Evolutionary conservation across 176 grass and related monocot species (phyloP).

Genomic region (Typha latifolia): DNA sequence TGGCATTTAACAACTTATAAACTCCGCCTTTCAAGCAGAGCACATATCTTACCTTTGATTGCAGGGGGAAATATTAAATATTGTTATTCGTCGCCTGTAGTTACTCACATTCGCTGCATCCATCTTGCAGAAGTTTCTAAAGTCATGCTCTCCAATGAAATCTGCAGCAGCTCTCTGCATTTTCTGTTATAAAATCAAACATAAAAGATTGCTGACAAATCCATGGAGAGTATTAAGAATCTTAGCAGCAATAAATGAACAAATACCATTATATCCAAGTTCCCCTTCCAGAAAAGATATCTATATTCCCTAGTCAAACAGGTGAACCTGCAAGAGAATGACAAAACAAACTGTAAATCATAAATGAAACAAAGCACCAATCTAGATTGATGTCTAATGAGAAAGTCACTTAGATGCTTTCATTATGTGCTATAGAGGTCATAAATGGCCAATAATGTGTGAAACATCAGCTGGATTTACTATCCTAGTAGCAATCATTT

Average conservation of each 20-base stretch:
- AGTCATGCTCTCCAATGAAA: slow-evolving; percentile 86
- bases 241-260: slow-evolving; percentile 2
- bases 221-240: slow-evolving; percentile 7
- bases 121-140: slow-evolving; percentile 99
- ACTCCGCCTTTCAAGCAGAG: not conserved
- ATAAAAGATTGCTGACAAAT: not conserved
- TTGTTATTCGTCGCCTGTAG: slow-evolving; percentile 60
- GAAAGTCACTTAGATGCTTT: no score
- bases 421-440: no score
- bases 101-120: slow-evolving; percentile 91
- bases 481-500: no score
- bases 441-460: no score
- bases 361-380: no score
- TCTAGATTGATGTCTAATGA: no score
- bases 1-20: no score
- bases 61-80: slow-evolving; percentile 65
- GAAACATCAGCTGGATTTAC: no score
- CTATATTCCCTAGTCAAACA: slow-evolving; percentile 87
- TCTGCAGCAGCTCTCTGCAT: slow-evolving; percentile 69
- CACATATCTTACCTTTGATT: slow-evolving; percentile 46
- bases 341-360: slow-evolving; percentile 5
- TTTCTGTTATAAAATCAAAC: slow-evolving; percentile 45
- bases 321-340: slow-evolving; percentile 58
- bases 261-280: slow-evolving; percentile 59
- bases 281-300: slow-evolving; percentile 84